Conservation (phyloP, 805 yeast species). For the Yarrowia divulgata region DNA sequence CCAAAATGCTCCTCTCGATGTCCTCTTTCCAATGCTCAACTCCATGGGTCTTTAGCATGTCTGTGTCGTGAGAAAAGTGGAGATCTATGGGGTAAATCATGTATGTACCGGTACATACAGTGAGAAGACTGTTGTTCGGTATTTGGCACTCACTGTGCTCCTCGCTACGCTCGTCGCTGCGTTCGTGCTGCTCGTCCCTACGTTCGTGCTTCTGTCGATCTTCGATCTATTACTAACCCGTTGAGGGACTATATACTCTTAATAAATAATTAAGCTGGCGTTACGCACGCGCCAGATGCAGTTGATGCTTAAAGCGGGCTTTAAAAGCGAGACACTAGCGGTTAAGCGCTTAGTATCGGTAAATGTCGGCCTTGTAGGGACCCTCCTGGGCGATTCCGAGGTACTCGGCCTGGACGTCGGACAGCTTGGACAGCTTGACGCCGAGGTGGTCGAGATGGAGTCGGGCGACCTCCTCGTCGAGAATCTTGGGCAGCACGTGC, state of each 20-base stretch:
- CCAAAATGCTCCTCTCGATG: too few relatives aligned
- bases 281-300: constrained; percentile 39
- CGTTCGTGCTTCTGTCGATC: too few relatives aligned
- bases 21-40: too few relatives aligned
- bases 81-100: too few relatives aligned
- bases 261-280: constrained; percentile 38
- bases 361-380: constrained; percentile 97
- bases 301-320: constrained; percentile 32
- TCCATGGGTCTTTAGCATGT: too few relatives aligned
- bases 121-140: too few relatives aligned
- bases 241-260: constrained; percentile 38
- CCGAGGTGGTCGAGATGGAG: constrained; percentile 95
- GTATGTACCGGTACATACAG: too few relatives aligned
- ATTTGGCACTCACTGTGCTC: too few relatives aligned
- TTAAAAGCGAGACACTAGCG: constrained; percentile 3
- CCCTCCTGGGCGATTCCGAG: constrained; percentile 90
- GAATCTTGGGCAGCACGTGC: constrained; percentile 94
- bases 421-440: constrained; percentile 80
- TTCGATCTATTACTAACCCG: constrained; percentile 24
- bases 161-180: background rate
- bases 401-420: constrained; percentile 88
- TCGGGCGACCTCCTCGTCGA: constrained; percentile 98
- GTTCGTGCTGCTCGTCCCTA: too few relatives aligned
- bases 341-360: constrained; percentile 78
- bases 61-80: too few relatives aligned